phyloP scores from a whole-genome alignment of 2,329 filamentous ascomycete species.

The Dothidotthia symphoricarpi region DNA sequence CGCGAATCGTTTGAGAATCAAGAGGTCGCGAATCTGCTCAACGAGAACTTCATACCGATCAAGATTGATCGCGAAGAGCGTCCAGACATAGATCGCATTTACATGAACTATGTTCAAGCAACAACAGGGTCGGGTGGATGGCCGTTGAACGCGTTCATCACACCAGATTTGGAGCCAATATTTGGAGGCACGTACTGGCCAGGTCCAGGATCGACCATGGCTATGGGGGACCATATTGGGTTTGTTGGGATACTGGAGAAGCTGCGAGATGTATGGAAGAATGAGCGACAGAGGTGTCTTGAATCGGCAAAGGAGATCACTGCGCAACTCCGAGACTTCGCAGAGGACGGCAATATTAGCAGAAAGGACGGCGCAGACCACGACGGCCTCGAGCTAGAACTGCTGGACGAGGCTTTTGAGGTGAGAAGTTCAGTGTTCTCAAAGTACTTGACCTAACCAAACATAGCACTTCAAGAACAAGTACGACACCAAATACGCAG shows the following conservation, averaged over 20 bases:
- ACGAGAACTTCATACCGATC: constrained; percentile 84
- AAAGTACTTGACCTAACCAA: constrained; percentile 1
- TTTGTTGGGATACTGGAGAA: constrained; percentile 83
- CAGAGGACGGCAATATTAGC: constrained; percentile 75
- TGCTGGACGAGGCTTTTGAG: constrained; percentile 84
- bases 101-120: constrained; percentile 97
- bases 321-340: constrained; percentile 77
- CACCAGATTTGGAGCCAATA: constrained; percentile 85
- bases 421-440: constrained; percentile 43
- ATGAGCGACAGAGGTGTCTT: constrained; percentile 78
- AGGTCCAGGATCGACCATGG: constrained; percentile 63
- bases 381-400: constrained; percentile 80
- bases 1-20: constrained; percentile 85
- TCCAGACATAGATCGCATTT: constrained; percentile 90
- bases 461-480: constrained; percentile 24
- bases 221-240: constrained; percentile 59
- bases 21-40: constrained; percentile 77
- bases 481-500: constrained; percentile 41
- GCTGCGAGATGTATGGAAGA: constrained; percentile 70
- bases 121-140: constrained; percentile 88
- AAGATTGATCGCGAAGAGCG: constrained; percentile 92
- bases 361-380: constrained; percentile 48
- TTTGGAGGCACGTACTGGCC: constrained; percentile 98
- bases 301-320: constrained; percentile 82
- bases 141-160: constrained; percentile 96